Evolutionary conservation across 306 rosid genomes (phyloP), one percentile per base, ranked within the genome.

Genomic region (Cucurbita argyrosperma): DNA sequence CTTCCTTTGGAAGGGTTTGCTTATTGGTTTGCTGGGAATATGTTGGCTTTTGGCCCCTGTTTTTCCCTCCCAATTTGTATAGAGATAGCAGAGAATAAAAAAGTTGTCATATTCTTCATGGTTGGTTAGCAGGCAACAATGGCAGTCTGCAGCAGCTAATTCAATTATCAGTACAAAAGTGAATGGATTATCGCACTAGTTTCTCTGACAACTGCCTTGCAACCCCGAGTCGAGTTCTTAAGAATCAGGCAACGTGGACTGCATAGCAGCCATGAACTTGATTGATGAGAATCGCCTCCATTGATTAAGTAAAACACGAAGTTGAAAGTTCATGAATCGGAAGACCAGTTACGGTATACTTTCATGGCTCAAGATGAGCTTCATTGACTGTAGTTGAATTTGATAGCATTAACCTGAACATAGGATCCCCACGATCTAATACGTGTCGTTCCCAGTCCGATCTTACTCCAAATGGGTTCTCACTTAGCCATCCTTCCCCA

Each of bases 361-460:
- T 30, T 30, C 38, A 10, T 45, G 55, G 43, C 5, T 49, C 5
- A 38, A 23, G 42, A 30, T 68, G 13, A 47, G 76, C 70, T 81
- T 57, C 16, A 14, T 11, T 23, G 74, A 78, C 8, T 54, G 65
- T 63, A 37, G 75, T 73, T 78, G 85, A 82, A 80, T 93, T 89
- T 47, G 84, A 79, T 58, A 92, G 88, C 92, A 92, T 85, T 80
- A 82, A 76, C 54, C 93, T 67, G 76, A 87, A 90, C 96, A 90
- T 90, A 3, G 92, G 95, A 40, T 67, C 85, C 14, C 90, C 90
- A 0, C 90, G 95, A 58, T 84, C 90, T 42, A 94, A 57, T 59
- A 90, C 98, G 73, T 86, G 97, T 19, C 26, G 88, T 68, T 94
- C 98, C 98, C 97, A 94, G 52, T 94, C 97, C 53, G 96, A 90